Percentiles rank a stretch among this genome's conserved stretches.
phyloP scores from a whole-genome alignment of 371 early-diverging fungal genomes.

The Mortierella sp. region DNA sequence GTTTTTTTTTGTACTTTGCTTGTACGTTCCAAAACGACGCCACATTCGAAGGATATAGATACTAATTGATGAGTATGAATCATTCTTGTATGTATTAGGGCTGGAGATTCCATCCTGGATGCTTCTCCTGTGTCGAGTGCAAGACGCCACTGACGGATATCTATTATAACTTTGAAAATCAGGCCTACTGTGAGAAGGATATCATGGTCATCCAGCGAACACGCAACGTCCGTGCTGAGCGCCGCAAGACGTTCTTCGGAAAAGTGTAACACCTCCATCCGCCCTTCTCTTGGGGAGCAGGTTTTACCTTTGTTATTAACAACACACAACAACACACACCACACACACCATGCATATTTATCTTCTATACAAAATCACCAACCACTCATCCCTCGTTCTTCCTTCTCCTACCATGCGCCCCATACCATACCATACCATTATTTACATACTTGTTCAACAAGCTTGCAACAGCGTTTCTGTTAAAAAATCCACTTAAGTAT shows the following conservation, averaged over 20 bases:
- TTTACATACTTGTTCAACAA: not conserved
- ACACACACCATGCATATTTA: not conserved
- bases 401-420: not conserved
- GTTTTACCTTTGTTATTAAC: no score
- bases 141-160: constrained; percentile 75
- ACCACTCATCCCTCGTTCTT: not conserved
- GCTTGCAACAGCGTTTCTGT: no score
- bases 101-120: constrained; percentile 70
- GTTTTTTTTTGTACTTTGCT: no score
- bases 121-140: constrained; percentile 71
- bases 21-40: no score
- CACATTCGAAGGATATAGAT: no score
- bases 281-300: not conserved
- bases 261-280: constrained; percentile 22
- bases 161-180: constrained; percentile 83
- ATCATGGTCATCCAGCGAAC: constrained; percentile 74
- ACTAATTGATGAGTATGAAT: no score
- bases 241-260: constrained; percentile 68
- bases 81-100: no score
- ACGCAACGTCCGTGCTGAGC: constrained; percentile 72
- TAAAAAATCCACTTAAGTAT: no score
- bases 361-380: no score
- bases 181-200: constrained; percentile 84
- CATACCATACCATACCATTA: not conserved
- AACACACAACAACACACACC: no score